These are phyloP conservation scores for Apiotrichum akiyoshidainum DNA, from an alignment of 1,284 basidiomycete genomes.

Conservation along the genomic window DNA sequence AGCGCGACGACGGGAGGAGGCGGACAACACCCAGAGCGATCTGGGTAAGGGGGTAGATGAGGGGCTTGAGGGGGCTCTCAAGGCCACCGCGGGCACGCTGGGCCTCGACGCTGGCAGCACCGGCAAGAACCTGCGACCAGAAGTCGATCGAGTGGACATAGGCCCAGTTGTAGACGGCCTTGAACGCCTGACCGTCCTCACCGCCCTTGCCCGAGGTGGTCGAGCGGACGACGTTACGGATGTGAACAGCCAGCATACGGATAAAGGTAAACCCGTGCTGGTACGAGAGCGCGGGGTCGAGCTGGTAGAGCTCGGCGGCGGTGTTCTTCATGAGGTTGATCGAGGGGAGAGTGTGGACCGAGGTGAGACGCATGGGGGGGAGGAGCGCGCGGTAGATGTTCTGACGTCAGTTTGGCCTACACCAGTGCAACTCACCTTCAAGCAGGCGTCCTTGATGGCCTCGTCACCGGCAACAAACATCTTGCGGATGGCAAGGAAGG, in stretches of 20 bases:
- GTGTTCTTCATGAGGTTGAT: constrained; percentile 99
- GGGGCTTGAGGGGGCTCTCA: constrained; percentile 75
- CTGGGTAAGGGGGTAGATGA: constrained; percentile 95
- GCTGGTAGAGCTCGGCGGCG: constrained; percentile 83
- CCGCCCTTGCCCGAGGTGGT: constrained; percentile 33
- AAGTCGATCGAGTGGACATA: constrained; percentile 95
- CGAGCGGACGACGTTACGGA: constrained; percentile 61
- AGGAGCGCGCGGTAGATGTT: constrained; percentile 71
- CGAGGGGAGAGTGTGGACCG: constrained; percentile 79
- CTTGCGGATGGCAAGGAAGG: constrained; percentile 80
- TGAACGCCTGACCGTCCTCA: constrained; percentile 70
- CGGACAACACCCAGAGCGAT: constrained; percentile 89
- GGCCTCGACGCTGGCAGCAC: constrained; percentile 66
- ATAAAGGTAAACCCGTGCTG: constrained; percentile 97
- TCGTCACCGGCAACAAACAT: constrained; percentile 77
- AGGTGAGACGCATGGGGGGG: constrained; percentile 71
- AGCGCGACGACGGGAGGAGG: constrained; percentile 74
- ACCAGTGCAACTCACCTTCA: constrained; percentile 63
- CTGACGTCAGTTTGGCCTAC: not conserved
- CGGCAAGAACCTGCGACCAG: constrained; percentile 85
- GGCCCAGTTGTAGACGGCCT: constrained; percentile 98
- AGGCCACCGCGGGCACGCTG: constrained; percentile 56
- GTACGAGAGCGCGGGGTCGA: constrained; percentile 62
- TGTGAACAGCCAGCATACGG: constrained; percentile 88
- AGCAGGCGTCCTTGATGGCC: constrained; percentile 74